Conservation (phyloP, 2,329 filamentous ascomycete genomes). For the Diaporthe sp. region DNA sequence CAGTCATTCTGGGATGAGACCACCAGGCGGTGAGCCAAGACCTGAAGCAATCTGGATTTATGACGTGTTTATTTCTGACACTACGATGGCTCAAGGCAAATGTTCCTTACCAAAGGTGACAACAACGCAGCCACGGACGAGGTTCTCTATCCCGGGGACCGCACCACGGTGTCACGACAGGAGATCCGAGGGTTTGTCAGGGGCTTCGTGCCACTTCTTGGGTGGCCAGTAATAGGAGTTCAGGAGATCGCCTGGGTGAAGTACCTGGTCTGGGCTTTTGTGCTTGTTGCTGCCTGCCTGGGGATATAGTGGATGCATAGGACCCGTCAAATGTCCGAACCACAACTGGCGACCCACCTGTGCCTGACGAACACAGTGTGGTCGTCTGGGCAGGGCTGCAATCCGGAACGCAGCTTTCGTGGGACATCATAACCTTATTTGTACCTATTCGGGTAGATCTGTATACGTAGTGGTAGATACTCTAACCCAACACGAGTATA, state of each 20-base stretch:
- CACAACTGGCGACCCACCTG: not conserved
- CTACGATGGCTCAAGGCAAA: constrained; percentile 39
- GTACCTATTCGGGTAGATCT: not conserved
- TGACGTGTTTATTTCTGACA: not conserved
- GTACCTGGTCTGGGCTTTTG: not conserved
- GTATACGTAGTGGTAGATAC: not conserved
- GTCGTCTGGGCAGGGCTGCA: not conserved
- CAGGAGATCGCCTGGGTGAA: constrained; percentile 32
- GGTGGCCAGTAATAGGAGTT: constrained; percentile 39
- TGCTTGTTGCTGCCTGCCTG: constrained; percentile 2
- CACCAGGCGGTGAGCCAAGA: not conserved
- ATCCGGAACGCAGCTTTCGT: not conserved
- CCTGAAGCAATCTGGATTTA: not conserved
- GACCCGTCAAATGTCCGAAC: not conserved
- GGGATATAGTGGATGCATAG: constrained; percentile 1
- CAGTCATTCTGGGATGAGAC: constrained; percentile 34
- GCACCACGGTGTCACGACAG: constrained; percentile 40
- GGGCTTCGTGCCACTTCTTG: constrained; percentile 44
- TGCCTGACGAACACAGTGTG: not conserved
- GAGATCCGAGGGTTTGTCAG: constrained; percentile 45
- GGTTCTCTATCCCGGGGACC: constrained; percentile 42
- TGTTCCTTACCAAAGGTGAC: constrained; percentile 45
- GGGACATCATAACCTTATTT: not conserved
- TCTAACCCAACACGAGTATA: not conserved
- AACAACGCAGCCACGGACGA: constrained; percentile 45